phyloP scores from a whole-genome alignment of 306 rosid species.

The Lathyrus aphaca region DNA sequence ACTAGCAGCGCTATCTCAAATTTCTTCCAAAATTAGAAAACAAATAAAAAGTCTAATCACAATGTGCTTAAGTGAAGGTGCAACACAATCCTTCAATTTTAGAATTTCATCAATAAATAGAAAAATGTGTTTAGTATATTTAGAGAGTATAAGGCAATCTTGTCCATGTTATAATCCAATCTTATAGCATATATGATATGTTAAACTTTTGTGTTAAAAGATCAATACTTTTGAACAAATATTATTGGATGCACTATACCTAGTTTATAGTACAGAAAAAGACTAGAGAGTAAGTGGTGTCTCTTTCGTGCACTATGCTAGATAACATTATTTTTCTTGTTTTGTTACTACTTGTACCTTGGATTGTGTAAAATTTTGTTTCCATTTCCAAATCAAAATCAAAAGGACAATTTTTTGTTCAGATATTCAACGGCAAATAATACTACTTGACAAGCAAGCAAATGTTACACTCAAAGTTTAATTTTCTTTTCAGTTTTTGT shows the following conservation, averaged over 20 bases:
- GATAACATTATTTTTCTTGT: not conserved
- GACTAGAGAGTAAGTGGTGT: not conserved
- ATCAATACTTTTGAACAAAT: too few relatives aligned
- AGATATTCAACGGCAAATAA: not conserved
- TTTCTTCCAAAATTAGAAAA: too few relatives aligned
- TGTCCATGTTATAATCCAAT: too few relatives aligned
- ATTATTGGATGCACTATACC: not conserved
- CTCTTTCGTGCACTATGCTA: not conserved
- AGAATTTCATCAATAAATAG: too few relatives aligned
- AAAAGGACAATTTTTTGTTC: constrained; percentile 13
- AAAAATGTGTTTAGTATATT: too few relatives aligned
- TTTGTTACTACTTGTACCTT: constrained; percentile 21
- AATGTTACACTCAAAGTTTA: not conserved
- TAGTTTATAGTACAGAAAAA: not conserved
- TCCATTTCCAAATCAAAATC: constrained; percentile 18
- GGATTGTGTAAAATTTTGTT: constrained; percentile 24
- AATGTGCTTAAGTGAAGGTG: too few relatives aligned
- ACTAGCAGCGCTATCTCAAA: too few relatives aligned
- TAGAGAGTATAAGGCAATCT: too few relatives aligned
- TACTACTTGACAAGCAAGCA: not conserved
- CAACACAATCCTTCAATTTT: too few relatives aligned
- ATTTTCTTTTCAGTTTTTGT: not conserved
- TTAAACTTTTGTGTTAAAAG: too few relatives aligned
- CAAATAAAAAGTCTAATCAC: too few relatives aligned
- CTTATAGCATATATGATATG: too few relatives aligned